Base-by-base conservation (phyloP, 2,329 filamentous ascomycete species). In the Ascochyta clinopodiicola region DNA sequence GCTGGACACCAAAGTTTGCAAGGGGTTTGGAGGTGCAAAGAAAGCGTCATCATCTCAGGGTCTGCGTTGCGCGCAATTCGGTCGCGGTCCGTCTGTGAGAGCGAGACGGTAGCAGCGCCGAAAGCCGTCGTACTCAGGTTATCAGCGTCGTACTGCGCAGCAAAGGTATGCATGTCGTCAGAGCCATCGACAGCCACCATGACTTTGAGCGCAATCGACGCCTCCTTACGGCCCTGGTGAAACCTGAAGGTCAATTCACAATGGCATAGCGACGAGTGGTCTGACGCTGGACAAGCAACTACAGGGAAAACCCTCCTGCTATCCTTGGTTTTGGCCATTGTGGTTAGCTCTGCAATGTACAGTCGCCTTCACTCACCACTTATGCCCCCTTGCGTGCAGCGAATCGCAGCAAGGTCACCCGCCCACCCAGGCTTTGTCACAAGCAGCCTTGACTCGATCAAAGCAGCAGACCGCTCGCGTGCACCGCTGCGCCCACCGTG, bases 381-480 rank as follows among this genome's bases (percentile, higher is more conserved):
- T 12, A 24, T 7, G 13, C 19, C 42, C 31, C 31, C 42, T 44
- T 24, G 31, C 42, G 34, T n/a, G n/a, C n/a, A n/a, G 42, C 42
- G 3, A 24, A 3, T 49, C 15, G 25, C 29, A 6, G 19, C 29
- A 42, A 40, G 36, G 21, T 19, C 3, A 31, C 45, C 45, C 29
- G 45, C 45, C 45, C 37, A 32, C 37, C 45, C 37, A 42, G 36
- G 45, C 29, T 42, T 40, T 35, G 36, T 21, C 3, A 17, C 4
- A 31, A 49, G 45, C 45, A 49, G 37, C 36, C 45, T 35, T 49
- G 37, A 42, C 36, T 42, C 17, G 15, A 19, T 24, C 12, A 31
- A 6, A 15, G n/a, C 29, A 24, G 31, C 19, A 35, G 12, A 2
- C 8, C n/a, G 19, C 21, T 38, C 12, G 19, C 19, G 4, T 24